Evolutionary conservation across 1,139 yeast genomes (phyloP).

Genomic region (Pichia sp.): DNA sequence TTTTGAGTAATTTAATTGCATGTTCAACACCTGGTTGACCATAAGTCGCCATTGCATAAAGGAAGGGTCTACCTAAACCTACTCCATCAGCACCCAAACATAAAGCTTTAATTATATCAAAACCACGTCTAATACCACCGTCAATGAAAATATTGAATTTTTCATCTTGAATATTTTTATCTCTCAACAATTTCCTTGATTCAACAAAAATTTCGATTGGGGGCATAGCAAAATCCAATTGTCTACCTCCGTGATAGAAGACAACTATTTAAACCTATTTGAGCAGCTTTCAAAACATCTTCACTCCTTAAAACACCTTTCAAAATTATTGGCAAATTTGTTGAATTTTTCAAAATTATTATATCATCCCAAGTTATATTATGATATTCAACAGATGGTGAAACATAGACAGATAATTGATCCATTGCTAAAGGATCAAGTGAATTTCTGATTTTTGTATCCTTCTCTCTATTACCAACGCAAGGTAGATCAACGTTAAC

Average conservation of each 20-base stretch:
- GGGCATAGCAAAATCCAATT: constrained; percentile 58
- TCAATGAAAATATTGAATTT: constrained; percentile 48
- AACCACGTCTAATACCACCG: constrained; percentile 66
- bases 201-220: constrained; percentile 65
- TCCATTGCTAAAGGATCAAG: constrained; percentile 27
- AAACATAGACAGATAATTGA: constrained; percentile 22
- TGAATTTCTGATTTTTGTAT: constrained; percentile 23
- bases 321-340: constrained; percentile 47
- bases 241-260: constrained; percentile 72
- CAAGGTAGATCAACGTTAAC: constrained; percentile 55
- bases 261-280: constrained; percentile 52
- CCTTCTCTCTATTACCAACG: constrained; percentile 45
- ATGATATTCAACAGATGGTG: constrained; percentile 27
- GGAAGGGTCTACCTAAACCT: constrained; percentile 66
- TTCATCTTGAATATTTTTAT: constrained; percentile 33
- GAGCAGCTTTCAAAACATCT: constrained; percentile 49
- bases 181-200: constrained; percentile 47
- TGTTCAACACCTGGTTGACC: constrained; percentile 62
- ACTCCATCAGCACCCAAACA: constrained; percentile 69
- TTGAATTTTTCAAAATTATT: constrained; percentile 33
- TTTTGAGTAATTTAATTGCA: constrained; percentile 46
- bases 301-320: constrained; percentile 49
- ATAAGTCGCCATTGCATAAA: constrained; percentile 64
- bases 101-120: constrained; percentile 58
- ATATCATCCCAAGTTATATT: constrained; percentile 32